These are phyloP conservation scores for Colletotrichum filicis DNA, from an alignment of 2,329 filamentous ascomycete species.

Conservation along the genomic window DNA sequence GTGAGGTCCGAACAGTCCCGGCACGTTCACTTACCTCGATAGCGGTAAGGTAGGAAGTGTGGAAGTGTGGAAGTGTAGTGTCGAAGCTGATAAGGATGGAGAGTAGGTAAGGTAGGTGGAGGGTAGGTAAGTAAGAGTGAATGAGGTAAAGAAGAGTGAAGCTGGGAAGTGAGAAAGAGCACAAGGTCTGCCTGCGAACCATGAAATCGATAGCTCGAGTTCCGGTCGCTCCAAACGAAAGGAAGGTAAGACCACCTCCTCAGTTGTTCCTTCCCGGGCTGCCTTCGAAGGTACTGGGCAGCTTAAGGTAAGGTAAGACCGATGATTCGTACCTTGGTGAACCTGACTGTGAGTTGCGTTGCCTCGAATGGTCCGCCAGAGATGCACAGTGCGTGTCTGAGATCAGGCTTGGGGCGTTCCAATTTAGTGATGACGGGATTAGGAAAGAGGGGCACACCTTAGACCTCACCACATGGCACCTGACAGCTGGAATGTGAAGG, in stretches of 20 bases:
- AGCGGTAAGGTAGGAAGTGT: neutral
- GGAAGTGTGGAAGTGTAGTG: neutral
- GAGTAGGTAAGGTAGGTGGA: neutral
- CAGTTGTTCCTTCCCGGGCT: too few species aligned
- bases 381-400: constrained; percentile 33
- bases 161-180: neutral
- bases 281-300: neutral
- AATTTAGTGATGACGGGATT: constrained; percentile 26
- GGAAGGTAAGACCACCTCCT: neutral
- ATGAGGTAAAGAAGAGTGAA: neutral
- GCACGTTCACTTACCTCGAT: neutral
- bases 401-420: constrained; percentile 16
- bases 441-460: constrained; percentile 32
- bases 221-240: neutral
- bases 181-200: neutral
- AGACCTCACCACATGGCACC: constrained; percentile 21
- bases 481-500: neutral
- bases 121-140: neutral
- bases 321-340: constrained; percentile 1
- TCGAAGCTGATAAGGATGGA: neutral
- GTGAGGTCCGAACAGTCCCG: constrained; percentile 10
- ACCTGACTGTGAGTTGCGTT: neutral
- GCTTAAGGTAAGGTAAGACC: constrained; percentile 8
- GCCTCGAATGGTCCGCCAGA: constrained; percentile 11
- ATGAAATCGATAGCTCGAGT: neutral